Percentiles rank a stretch among this genome's conserved stretches.
phyloP scores from a whole-genome alignment of 1,284 basidiomycete species.

The Cutaneotrichosporon mucoides region DNA sequence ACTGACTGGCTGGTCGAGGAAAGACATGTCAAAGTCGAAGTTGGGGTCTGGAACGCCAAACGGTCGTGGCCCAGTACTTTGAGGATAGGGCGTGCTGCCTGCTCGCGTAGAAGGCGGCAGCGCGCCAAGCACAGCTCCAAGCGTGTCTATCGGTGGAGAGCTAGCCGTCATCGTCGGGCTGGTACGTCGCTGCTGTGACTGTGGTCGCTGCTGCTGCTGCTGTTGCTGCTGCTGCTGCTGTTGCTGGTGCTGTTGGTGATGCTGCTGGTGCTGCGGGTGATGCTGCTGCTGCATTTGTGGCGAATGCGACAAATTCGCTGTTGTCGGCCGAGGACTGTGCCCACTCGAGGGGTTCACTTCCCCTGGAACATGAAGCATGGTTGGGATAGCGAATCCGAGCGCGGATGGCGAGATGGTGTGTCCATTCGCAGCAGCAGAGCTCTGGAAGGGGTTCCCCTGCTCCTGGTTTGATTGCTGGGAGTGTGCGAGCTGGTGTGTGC shows the following conservation, averaged over 20 bases:
- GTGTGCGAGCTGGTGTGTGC: background rate
- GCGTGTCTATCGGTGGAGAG: background rate
- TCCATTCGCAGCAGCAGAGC: background rate
- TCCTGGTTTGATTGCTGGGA: background rate
- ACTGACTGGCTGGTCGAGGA: slow-evolving; percentile 18
- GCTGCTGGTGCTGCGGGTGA: background rate
- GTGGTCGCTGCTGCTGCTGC: background rate
- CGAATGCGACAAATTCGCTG: background rate
- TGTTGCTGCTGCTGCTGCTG: background rate
- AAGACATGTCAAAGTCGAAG: slow-evolving; percentile 21
- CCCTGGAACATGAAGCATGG: background rate
- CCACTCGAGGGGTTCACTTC: background rate
- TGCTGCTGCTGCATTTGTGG: slow-evolving; percentile 4
- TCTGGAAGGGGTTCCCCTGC: background rate
- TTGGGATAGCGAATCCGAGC: slow-evolving; percentile 5
- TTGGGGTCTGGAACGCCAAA: slow-evolving; percentile 11
- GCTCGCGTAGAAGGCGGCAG: background rate
- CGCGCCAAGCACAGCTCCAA: background rate
- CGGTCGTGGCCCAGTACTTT: slow-evolving; percentile 20
- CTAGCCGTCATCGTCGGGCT: background rate
- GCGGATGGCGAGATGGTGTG: slow-evolving; percentile 9
- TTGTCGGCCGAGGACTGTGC: background rate
- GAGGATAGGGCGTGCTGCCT: slow-evolving; percentile 8
- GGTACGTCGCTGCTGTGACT: background rate
- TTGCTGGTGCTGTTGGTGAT: slow-evolving; percentile 1